phyloP scores from a whole-genome alignment of 306 rosid genomes.

The Quercus variabilis region DNA sequence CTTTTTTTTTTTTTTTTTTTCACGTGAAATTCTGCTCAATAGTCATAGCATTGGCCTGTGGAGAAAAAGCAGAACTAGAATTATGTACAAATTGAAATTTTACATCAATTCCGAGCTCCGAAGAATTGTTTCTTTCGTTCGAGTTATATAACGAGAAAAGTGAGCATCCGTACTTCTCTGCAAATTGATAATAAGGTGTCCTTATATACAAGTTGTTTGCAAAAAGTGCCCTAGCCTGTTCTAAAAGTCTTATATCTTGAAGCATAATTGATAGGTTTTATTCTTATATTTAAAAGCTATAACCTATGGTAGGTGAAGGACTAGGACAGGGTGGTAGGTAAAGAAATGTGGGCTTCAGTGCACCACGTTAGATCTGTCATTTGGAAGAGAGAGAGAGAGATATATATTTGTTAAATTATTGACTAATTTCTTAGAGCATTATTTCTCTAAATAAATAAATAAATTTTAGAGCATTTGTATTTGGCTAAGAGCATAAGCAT shows the following conservation, averaged over 20 bases:
- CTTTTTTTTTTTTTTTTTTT: background rate
- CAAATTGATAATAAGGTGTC: conserved; percentile 18
- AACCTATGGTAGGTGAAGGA: background rate
- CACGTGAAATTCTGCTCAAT: no score
- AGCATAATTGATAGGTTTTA: background rate
- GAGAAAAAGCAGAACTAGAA: no score
- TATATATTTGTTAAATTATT: no score
- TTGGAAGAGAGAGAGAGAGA: no score
- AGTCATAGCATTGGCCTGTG: no score
- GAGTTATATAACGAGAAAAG: background rate
- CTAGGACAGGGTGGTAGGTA: conserved; percentile 3
- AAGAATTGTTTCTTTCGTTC: no score
- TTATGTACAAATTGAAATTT: background rate
- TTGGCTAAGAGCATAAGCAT: no score
- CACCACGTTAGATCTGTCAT: no score
- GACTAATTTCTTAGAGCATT: no score
- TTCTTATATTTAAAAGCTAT: background rate
- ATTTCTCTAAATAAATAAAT: no score
- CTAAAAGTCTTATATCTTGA: background rate
- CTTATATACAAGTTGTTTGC: conserved; percentile 23
- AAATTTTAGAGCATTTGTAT: no score
- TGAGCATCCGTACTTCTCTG: conserved; percentile 27
- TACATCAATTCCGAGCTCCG: no score
- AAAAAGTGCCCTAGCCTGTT: background rate
- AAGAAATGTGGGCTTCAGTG: background rate